Base-by-base conservation (phyloP, 768 basidiomycete species). In the Leucosporidium yakuticum region DNA sequence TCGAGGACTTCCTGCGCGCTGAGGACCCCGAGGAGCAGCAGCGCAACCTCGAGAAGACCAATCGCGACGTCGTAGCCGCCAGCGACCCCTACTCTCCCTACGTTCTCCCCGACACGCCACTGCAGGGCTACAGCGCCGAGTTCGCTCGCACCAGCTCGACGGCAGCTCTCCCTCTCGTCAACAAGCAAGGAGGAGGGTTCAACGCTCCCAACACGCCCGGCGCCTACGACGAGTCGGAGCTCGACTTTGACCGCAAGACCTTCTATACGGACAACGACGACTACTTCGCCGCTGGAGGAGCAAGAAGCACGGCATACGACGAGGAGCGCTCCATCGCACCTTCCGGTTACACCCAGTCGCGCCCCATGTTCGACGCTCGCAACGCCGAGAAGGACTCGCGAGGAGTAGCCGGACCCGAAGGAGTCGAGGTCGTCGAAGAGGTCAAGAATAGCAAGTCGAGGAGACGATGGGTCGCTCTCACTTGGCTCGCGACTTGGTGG, bases 401-500 rank as follows among this genome's bases (percentile, higher is more conserved):
- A 23, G 47, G 56, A 55, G 48, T 19, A 20, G 49, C 14, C 25
- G 56, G 69, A 61, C 2, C 51, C 58, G 29, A n/a, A 44, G 50
- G 62, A 53, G 25, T 44, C 39, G 63, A 62, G 21, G 44, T 56
- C 44, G 85, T 87, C 0, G 95, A 97, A 79, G 85, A 93, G 4
- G 77, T 94, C 75, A 89, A 88, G 79, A 91, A 92, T 80, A 84
- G 84, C 5, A 84, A 86, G 12, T 88, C 88, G 11, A 84, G 95
- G 36, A 82, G 90, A 49, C 83, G 88, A 60, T 99, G 96, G 96
- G 88, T 96, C 14, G 81, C 83, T 23, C 79, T 97, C 0, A 91
- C 89, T 73, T 91, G 91, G 88, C 77, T 90, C 21, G 81, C 97
- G 61, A 99, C 96, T 1, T 99, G 84, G 82, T 98, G 91, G 91